Base-by-base conservation (phyloP, 176 grass and related monocot species). In the Aechmea fasciata region DNA sequence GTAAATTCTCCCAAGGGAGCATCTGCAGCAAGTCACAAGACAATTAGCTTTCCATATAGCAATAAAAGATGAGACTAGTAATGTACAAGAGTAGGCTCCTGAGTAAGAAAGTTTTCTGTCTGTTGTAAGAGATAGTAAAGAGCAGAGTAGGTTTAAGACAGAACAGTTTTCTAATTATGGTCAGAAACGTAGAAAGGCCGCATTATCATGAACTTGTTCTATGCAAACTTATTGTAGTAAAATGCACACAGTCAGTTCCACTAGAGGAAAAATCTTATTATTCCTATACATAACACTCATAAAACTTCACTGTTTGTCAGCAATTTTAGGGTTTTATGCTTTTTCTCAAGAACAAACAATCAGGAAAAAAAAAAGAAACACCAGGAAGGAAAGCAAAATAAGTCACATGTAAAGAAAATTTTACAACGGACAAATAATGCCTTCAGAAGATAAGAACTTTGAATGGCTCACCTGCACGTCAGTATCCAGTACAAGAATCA, bases 1-100 rank as follows among this genome's bases (percentile, higher is more conserved):
- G 91, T 71, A 96, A 57, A 69, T 83, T 96, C 25, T 96, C 91
- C 91, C 88, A 96, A 18, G 91, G 91, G 71, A 96, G 85, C 91
- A 96, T 96, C 91, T 96, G 83, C 82, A 78, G 47, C 71, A 61
- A 51, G 0, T 9, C 2, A 15, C 55, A 61, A 22, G 17, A 61
- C 15, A 59, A 92, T 70, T 77, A 29, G 71, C 2, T 41, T 13
- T 50, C 2, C 24, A 68, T 22, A 78, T 12, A 51, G 83, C 78
- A 52, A 63, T 26, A 75, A 75, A 47, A 77, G 52, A 66, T 63
- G 48, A 52, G 11, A 66, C 49, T 61, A 22, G 55, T 61, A 61
- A 18, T 9, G 13, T 22, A 61, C 20, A 61, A 61, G 55, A 61
- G 17, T 10, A 61, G 4, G 20, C 7, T 61, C 17, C 20, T 18